These are phyloP conservation scores for Bolboschoenoplectus hybrid DNA, from an alignment of 202 grass and related monocot genomes.

Conservation along the genomic window DNA sequence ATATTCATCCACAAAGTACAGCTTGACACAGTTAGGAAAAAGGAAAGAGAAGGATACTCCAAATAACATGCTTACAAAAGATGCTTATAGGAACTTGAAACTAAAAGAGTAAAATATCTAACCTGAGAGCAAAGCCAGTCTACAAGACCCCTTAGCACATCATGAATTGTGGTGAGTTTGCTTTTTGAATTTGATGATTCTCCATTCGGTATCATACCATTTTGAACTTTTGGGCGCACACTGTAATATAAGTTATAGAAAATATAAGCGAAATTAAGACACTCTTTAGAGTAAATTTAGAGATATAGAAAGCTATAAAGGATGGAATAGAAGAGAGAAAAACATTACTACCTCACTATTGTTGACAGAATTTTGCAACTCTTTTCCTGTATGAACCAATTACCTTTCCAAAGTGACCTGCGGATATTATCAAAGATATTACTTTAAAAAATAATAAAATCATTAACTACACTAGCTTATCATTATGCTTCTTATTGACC, in stretches of 20 bases:
- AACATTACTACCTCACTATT: constrained; percentile 61
- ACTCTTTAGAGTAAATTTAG: constrained; percentile 33
- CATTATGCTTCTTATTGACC: constrained; percentile 8
- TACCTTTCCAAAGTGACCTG: constrained; percentile 90
- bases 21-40: constrained; percentile 13
- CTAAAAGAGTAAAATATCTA: constrained; percentile 26
- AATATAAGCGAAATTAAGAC: constrained; percentile 31
- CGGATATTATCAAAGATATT: constrained; percentile 35
- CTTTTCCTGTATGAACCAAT: constrained; percentile 98
- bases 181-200: constrained; percentile 82
- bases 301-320: background rate
- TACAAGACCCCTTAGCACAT: constrained; percentile 77
- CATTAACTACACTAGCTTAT: background rate
- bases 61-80: constrained; percentile 32
- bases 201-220: constrained; percentile 61
- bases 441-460: background rate
- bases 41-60: constrained; percentile 33
- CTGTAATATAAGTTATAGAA: constrained; percentile 50
- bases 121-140: constrained; percentile 97
- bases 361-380: constrained; percentile 78
- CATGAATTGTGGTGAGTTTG: constrained; percentile 66
- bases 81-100: constrained; percentile 33
- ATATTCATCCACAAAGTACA: constrained; percentile 11
- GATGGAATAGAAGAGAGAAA: constrained; percentile 6
- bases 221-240: constrained; percentile 69